These are phyloP conservation scores for Boletus mariae DNA, from an alignment of 1,284 basidiomycete species.

Conservation along the genomic window DNA sequence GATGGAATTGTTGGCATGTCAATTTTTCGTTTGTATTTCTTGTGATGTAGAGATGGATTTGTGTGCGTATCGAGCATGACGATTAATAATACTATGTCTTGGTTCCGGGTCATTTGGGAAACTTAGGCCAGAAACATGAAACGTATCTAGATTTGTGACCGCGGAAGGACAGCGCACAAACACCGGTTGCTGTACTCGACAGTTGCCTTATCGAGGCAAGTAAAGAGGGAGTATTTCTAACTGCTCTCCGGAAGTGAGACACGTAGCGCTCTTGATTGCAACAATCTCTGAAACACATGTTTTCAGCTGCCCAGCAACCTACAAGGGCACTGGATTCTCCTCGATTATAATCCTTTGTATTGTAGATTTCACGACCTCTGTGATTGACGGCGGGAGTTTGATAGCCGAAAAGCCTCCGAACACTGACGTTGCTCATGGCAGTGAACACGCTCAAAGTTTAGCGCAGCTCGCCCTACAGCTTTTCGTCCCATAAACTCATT, in stretches of 20 bases:
- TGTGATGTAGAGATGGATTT: conserved; percentile 13
- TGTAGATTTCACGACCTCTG: not conserved
- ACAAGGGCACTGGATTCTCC: not conserved
- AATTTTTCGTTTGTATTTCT: not conserved
- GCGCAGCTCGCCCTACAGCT: not conserved
- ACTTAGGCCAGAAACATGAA: too few relatives aligned
- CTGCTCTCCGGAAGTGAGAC: not conserved
- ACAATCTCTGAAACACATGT: not conserved
- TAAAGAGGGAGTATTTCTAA: too few relatives aligned
- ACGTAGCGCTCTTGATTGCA: not conserved
- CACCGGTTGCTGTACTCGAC: too few relatives aligned
- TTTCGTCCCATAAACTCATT: not conserved
- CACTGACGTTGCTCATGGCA: not conserved
- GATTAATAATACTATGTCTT: too few relatives aligned
- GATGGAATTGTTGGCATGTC: not conserved
- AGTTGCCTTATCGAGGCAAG: too few relatives aligned
- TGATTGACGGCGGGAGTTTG: not conserved
- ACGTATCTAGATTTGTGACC: too few relatives aligned
- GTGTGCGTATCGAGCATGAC: conserved; percentile 1
- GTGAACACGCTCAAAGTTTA: not conserved
- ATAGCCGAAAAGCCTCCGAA: not conserved
- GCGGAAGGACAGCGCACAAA: too few relatives aligned
- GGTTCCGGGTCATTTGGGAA: too few relatives aligned
- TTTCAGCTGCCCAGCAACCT: not conserved
- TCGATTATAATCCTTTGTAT: not conserved